phyloP scores from a whole-genome alignment of 2,329 filamentous ascomycete genomes.

The Sporothrix protearum region DNA sequence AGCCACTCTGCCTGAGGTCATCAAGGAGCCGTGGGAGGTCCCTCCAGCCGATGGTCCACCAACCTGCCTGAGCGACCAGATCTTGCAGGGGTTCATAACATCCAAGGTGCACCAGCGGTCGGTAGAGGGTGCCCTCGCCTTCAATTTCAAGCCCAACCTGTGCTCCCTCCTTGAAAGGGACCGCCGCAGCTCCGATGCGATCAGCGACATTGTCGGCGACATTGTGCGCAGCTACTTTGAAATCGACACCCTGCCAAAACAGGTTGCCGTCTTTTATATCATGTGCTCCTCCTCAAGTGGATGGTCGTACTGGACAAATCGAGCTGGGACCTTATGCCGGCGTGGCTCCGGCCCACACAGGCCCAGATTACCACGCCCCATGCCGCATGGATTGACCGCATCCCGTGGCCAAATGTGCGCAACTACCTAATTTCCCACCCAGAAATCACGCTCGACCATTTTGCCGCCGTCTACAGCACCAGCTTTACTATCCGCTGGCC shows the following conservation, averaged over 20 bases:
- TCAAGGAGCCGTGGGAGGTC: slow-evolving; percentile 31
- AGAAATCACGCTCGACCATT: slow-evolving; percentile 35
- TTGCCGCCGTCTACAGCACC: slow-evolving; percentile 34
- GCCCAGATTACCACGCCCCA: slow-evolving; percentile 33
- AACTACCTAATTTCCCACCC: slow-evolving; percentile 34
- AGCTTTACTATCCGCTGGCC: slow-evolving; percentile 36
- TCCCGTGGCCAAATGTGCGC: slow-evolving; percentile 35
- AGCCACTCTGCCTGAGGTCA: background rate
- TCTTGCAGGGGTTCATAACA: slow-evolving; percentile 33
- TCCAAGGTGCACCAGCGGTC: slow-evolving; percentile 28
- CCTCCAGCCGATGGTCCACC: slow-evolving; percentile 31
- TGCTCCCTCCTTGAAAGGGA: slow-evolving; percentile 31
- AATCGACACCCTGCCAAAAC: slow-evolving; percentile 33
- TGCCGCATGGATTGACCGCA: slow-evolving; percentile 36
- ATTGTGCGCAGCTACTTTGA: slow-evolving; percentile 35
- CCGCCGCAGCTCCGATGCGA: slow-evolving; percentile 32
- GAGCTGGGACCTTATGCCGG: slow-evolving; percentile 34
- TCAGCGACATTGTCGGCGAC: slow-evolving; percentile 36
- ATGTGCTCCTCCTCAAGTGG: slow-evolving; percentile 36
- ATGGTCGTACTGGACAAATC: slow-evolving; percentile 34
- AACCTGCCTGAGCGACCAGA: slow-evolving; percentile 33
- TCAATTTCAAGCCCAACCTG: slow-evolving; percentile 31
- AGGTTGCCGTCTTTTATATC: slow-evolving; percentile 35
- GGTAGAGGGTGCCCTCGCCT: slow-evolving; percentile 23
- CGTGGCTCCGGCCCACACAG: slow-evolving; percentile 33